phyloP scores from a whole-genome alignment of 345 rosid genomes.

The Microcos paniculata region DNA sequence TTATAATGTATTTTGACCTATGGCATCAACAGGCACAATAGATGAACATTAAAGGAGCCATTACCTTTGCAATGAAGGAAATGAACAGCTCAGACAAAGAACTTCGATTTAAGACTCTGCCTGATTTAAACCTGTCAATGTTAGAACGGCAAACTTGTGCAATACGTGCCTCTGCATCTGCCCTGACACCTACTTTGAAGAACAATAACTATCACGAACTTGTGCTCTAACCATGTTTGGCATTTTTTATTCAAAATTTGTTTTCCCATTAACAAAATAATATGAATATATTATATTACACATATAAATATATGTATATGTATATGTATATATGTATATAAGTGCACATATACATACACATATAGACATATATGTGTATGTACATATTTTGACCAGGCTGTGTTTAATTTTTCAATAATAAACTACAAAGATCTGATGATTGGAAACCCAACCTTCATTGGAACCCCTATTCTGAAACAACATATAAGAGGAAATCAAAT shows the following conservation, averaged over 20 bases:
- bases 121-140: constrained; percentile 51
- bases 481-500: background rate
- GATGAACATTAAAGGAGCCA: background rate
- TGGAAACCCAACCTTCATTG: background rate
- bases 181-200: constrained; percentile 50
- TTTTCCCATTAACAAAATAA: background rate
- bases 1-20: background rate
- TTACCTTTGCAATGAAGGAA: constrained; percentile 82
- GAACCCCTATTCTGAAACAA: background rate
- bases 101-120: constrained; percentile 49
- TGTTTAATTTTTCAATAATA: background rate
- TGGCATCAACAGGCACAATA: background rate
- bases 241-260: background rate
- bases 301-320: no score
- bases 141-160: constrained; percentile 47
- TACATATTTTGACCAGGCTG: background rate
- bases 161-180: constrained; percentile 61
- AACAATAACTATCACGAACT: background rate
- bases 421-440: background rate
- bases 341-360: no score
- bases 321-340: no score
- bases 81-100: constrained; percentile 70
- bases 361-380: no score
- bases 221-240: background rate
- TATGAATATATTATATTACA: background rate